These are phyloP conservation scores for Kodamaea sagamina DNA, from an alignment of 805 yeast species.

Conservation along the genomic window DNA sequence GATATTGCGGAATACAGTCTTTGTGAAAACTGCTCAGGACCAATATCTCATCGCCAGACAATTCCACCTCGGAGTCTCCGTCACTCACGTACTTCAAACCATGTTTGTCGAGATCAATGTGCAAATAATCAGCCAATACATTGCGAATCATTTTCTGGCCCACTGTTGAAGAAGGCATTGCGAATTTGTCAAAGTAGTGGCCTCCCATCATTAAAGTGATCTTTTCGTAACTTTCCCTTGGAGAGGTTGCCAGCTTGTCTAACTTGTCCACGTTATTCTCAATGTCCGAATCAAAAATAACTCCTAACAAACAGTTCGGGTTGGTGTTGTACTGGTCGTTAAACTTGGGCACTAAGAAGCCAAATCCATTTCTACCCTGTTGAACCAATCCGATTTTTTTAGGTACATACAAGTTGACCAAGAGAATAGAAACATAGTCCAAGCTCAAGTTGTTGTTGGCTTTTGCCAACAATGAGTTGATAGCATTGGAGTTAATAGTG, in stretches of 20 bases:
- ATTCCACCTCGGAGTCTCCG: constrained; percentile 12
- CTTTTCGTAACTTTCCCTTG: constrained; percentile 47
- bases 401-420: constrained; percentile 65
- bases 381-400: constrained; percentile 39
- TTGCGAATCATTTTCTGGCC: constrained; percentile 30
- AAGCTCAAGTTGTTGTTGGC: constrained; percentile 21
- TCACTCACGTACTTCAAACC: constrained; percentile 3
- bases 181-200: constrained; percentile 43
- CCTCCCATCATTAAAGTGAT: constrained; percentile 94
- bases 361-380: constrained; percentile 65
- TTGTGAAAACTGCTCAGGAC: constrained; percentile 35
- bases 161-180: constrained; percentile 32
- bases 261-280: constrained; percentile 48
- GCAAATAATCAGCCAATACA: constrained; percentile 26
- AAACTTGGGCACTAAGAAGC: constrained; percentile 73
- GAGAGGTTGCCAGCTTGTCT: not conserved
- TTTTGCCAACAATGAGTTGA: constrained; percentile 35
- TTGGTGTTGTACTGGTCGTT: constrained; percentile 34
- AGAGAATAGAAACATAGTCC: constrained; percentile 52
- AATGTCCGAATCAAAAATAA: constrained; percentile 86
- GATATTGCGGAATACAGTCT: constrained; percentile 77
- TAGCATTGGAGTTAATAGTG: constrained; percentile 50
- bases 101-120: constrained; percentile 21
- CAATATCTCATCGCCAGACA: constrained; percentile 29
- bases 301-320: constrained; percentile 69